phyloP scores from a whole-genome alignment of 148 eudicot species.

The Rhododendron ovatum region DNA sequence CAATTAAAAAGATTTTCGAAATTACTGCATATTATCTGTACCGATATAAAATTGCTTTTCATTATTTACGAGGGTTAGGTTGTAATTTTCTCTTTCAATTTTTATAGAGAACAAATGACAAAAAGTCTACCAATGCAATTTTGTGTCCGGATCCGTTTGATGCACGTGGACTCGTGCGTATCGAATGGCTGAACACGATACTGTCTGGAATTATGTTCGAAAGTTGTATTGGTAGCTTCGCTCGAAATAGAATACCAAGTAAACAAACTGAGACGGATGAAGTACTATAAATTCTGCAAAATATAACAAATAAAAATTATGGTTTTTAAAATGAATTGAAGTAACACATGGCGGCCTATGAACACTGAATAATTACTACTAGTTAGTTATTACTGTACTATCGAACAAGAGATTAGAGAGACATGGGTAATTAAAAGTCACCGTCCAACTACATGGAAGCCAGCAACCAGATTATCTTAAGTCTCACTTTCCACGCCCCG shows the following conservation, averaged over 20 bases:
- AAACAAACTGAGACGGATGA: no score
- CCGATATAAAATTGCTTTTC: neutral
- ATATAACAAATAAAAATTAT: no score
- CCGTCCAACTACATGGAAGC: neutral
- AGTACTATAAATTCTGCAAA: no score
- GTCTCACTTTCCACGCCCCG: conserved; percentile 7
- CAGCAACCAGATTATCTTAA: neutral
- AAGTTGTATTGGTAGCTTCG: no score
- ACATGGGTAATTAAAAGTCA: neutral
- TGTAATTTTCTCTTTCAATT: neutral
- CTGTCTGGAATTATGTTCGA: no score
- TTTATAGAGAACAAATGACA: neutral
- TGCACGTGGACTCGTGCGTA: no score
- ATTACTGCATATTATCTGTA: neutral
- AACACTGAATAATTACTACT: neutral
- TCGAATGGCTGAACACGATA: no score
- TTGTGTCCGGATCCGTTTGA: no score
- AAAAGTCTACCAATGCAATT: neutral
- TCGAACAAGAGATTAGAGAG: neutral
- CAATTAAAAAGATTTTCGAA: neutral
- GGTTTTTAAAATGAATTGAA: neutral
- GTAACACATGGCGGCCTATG: neutral
- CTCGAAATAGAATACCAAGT: no score
- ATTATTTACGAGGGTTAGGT: neutral
- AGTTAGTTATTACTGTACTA: no score